These are phyloP conservation scores for Globisporangium irregulare DNA, from an alignment of 352 stramenopile species.

Conservation along the genomic window DNA sequence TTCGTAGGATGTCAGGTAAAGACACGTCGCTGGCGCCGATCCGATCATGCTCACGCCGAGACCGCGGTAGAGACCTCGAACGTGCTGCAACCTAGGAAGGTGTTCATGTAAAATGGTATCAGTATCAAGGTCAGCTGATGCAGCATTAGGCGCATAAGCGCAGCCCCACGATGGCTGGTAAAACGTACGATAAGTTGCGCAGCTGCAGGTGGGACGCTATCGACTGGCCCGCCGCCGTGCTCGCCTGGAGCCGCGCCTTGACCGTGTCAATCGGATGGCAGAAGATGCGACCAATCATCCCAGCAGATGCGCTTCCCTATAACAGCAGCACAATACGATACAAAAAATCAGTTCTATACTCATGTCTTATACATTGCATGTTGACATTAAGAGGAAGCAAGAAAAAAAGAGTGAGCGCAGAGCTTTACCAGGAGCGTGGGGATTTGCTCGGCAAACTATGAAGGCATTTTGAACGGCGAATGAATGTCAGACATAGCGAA, in stretches of 20 bases:
- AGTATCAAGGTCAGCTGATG: not conserved
- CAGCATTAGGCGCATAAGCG: not conserved
- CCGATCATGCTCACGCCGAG: slow-evolving; percentile 94
- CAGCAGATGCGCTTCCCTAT: slow-evolving; percentile 77
- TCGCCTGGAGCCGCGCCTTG: slow-evolving; percentile 83
- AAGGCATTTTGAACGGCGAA: too few species aligned
- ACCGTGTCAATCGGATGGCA: slow-evolving; percentile 93
- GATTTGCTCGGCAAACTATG: slow-evolving; percentile 34
- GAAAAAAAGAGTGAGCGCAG: not conserved
- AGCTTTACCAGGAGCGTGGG: slow-evolving; percentile 51
- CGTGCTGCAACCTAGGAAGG: slow-evolving; percentile 32
- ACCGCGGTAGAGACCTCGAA: slow-evolving; percentile 92
- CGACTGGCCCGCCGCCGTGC: slow-evolving; percentile 29
- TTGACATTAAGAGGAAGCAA: not conserved
- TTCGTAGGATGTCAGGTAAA: slow-evolving; percentile 98
- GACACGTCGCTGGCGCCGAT: slow-evolving; percentile 92
- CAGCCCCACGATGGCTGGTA: not conserved
- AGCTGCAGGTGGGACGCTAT: slow-evolving; percentile 47
- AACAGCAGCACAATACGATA: not conserved
- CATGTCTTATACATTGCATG: not conserved
- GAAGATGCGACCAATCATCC: slow-evolving; percentile 80
- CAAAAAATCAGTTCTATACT: not conserved
- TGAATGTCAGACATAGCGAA: not conserved
- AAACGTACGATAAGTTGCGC: slow-evolving; percentile 37
- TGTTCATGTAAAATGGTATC: not conserved